Evolutionary conservation across 2,329 filamentous ascomycete genomes (phyloP).

Genomic region (Colletotrichum theobromicola): DNA sequence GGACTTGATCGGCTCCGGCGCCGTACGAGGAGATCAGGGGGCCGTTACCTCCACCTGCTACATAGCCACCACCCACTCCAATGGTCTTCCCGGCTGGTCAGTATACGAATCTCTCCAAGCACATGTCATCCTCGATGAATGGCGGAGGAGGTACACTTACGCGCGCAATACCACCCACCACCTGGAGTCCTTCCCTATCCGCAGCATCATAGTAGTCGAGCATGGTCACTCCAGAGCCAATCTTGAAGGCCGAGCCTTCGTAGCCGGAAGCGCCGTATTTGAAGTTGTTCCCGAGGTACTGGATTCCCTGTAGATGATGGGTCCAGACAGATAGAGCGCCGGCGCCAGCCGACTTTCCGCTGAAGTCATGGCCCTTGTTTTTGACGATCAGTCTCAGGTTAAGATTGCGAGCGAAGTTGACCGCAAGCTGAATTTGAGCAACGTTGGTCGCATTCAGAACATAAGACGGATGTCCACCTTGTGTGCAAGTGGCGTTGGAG

Average conservation of each 20-base stretch:
- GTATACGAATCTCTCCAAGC: background rate
- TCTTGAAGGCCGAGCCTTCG: constrained; percentile 29
- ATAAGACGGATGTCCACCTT: constrained; percentile 27
- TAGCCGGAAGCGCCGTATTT: constrained; percentile 24
- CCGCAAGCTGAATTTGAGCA: constrained; percentile 23
- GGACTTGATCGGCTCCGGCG: constrained; percentile 39
- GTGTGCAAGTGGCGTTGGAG: constrained; percentile 17
- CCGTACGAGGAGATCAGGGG: constrained; percentile 34
- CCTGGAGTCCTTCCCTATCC: constrained; percentile 23
- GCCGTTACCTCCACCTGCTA: constrained; percentile 38
- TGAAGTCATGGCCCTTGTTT: constrained; percentile 15
- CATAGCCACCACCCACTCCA: constrained; percentile 32
- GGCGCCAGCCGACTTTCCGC: background rate
- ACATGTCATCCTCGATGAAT: background rate
- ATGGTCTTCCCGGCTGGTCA: constrained; percentile 30
- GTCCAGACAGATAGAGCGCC: constrained; percentile 2
- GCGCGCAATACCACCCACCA: constrained; percentile 39
- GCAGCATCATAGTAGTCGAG: constrained; percentile 29
- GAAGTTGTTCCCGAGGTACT: constrained; percentile 23
- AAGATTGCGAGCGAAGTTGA: constrained; percentile 19
- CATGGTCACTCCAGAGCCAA: constrained; percentile 31
- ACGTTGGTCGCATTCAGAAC: constrained; percentile 27
- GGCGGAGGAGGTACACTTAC: constrained; percentile 36
- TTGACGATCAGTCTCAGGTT: constrained; percentile 46
- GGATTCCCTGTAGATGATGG: background rate